Conservation (phyloP, 805 yeast genomes). For the Wilhelminamyces savonicus region DNA sequence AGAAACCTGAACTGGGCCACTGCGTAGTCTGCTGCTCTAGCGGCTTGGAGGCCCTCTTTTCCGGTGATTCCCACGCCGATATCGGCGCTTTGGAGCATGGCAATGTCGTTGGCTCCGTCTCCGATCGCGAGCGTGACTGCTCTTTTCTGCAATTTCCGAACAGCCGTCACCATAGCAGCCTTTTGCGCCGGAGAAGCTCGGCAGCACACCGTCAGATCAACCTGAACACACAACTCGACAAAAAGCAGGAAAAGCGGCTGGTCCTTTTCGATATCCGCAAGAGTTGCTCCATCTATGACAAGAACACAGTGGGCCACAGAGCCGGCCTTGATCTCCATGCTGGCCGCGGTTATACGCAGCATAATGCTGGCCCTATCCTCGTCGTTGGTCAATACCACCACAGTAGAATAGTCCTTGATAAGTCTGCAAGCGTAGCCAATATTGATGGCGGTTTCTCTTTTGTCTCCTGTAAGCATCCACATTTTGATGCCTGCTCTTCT, state of each 20-base stretch:
- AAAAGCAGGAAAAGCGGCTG: conserved; percentile 66
- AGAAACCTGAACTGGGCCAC: conserved; percentile 90
- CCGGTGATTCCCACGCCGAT: conserved; percentile 98
- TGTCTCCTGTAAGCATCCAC: conserved; percentile 99
- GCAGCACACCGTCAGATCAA: conserved; percentile 90
- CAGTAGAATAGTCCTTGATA: conserved; percentile 88
- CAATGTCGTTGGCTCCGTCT: conserved; percentile 98
- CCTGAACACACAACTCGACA: conserved; percentile 76
- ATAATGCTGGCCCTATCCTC: conserved; percentile 49
- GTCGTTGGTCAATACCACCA: conserved; percentile 56
- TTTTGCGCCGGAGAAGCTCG: conserved; percentile 97
- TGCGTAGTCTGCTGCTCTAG: conserved; percentile 89
- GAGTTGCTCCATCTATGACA: conserved; percentile 91
- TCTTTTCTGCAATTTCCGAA: conserved; percentile 60
- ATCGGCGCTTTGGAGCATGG: conserved; percentile 98
- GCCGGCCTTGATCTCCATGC: conserved; percentile 65
- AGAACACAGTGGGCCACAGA: conserved; percentile 90
- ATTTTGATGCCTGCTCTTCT: conserved; percentile 88
- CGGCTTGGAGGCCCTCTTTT: conserved; percentile 94
- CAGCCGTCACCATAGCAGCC: conserved; percentile 77
- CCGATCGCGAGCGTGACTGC: conserved; percentile 94
- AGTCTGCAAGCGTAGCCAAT: conserved; percentile 93
- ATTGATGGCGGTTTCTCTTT: conserved; percentile 95
- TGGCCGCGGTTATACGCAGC: conserved; percentile 68
- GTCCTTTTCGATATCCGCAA: conserved; percentile 68